A percentile compares a stretch with the other conserved stretches of the same genome.
These are phyloP conservation scores for Coemansia sp. DNA, from an alignment of 192 early-diverging fungal genomes.

Conservation along the genomic window DNA sequence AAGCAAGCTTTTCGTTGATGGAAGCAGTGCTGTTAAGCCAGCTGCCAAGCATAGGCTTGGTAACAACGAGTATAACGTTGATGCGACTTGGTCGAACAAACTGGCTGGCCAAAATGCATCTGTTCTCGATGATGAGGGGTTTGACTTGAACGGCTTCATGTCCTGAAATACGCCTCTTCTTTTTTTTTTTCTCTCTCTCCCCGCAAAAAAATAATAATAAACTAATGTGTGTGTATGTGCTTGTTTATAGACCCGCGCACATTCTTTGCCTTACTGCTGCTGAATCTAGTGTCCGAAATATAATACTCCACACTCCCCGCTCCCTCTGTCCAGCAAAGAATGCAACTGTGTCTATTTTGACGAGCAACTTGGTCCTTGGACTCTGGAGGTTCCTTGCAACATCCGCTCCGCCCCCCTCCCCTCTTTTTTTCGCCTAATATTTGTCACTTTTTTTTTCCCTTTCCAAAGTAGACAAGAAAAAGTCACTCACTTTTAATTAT, in stretches of 20 bases:
- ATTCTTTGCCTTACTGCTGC: too few species aligned
- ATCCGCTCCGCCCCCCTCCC: too few species aligned
- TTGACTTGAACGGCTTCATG: constrained; percentile 28
- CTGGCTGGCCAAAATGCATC: constrained; percentile 8
- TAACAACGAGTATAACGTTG: not conserved
- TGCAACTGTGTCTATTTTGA: too few species aligned
- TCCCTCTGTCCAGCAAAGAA: too few species aligned
- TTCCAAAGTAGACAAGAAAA: too few species aligned
- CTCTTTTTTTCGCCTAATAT: not conserved
- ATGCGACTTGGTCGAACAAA: constrained; percentile 24
- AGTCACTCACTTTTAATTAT: not conserved
- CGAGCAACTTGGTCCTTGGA: too few species aligned
- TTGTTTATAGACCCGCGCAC: not conserved
- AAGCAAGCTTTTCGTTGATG: constrained; percentile 28
- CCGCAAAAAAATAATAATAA: too few species aligned
- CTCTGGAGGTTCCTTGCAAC: too few species aligned
- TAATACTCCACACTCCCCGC: too few species aligned
- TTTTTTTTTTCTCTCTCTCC: constrained; percentile 4
- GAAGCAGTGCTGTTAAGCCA: not conserved
- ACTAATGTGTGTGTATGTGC: too few species aligned
- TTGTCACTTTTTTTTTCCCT: constrained; percentile 1
- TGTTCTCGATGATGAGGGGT: constrained; percentile 29
- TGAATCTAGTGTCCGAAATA: too few species aligned
- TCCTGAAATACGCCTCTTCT: constrained; percentile 8
- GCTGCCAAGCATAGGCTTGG: not conserved